Evolutionary conservation across 176 grass and related monocot species (phyloP), one percentile per base, ranked within the genome.

Genomic region (Musa beccarii): DNA sequence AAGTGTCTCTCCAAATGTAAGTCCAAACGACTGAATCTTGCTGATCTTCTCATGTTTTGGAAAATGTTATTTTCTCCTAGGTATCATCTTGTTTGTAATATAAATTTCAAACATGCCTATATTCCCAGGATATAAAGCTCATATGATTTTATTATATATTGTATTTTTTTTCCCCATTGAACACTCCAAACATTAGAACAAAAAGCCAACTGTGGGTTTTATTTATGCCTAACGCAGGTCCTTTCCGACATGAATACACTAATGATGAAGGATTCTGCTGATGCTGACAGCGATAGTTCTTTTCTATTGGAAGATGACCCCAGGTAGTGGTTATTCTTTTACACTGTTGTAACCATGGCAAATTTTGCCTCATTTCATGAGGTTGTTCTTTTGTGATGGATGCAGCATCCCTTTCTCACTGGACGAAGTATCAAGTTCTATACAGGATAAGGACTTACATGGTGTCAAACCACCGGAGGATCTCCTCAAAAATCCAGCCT

Each of bases 261-360:
- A 66, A 92, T 90, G 74, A 86, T 83, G 10, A 73, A 84, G 26
- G 89, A 90, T 79, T 86, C 81, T 1, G 49, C 28, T 72, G 66
- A 89, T 49, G 78, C 80, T 52, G 82, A 71, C 84, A 74, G 54
- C n/a, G 81, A 81, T 24, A 87, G 52, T 71, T 71, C 78, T 19
- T 96, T 90, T 77, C 81, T 96, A 84, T 76, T 96, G 76, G 89
- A 96, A 76, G 93, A 96, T 53, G 87, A 96, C 81, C 71, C 79
- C 59, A 88, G 85, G 93, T 96, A 54, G 12, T 26, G 6, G 19
- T 43, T 68, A 15, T 20, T 68, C 63, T 73, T 66, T 11, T 52
- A 53, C 28, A 16, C 13, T 56, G 11, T 63, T 76, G 53, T 52
- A 2, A 11, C 68, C 23, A 11, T 11, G 19, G 0, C 49, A 79